Conservation (phyloP, 192 early-diverging fungal genomes). For the Podila minutissima region DNA sequence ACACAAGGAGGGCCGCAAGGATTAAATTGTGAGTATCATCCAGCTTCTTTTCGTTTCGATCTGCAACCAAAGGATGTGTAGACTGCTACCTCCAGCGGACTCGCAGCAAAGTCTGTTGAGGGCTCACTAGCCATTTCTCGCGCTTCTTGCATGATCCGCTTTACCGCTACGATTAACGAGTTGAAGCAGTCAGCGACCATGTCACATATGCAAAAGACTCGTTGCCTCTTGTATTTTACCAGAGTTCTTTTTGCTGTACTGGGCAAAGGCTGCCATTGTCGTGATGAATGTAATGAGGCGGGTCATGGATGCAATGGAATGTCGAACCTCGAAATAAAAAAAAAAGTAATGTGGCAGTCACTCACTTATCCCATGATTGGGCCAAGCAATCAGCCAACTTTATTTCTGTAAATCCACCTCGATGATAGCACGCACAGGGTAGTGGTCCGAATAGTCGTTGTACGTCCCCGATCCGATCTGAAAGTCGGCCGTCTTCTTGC, state of each 20-base stretch:
- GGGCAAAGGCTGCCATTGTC: background rate
- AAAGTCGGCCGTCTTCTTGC: conserved; percentile 15
- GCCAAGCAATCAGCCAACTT: too few relatives aligned
- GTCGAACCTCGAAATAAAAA: too few relatives aligned
- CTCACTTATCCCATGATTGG: too few relatives aligned
- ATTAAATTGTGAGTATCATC: too few relatives aligned
- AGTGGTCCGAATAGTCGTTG: conserved; percentile 43
- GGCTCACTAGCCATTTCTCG: conserved; percentile 73
- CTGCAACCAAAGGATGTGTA: too few relatives aligned
- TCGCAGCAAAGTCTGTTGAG: conserved; percentile 74
- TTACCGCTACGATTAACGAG: conserved; percentile 64
- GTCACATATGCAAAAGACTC: too few relatives aligned
- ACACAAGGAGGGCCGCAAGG: too few relatives aligned
- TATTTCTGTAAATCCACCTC: conserved; percentile 8
- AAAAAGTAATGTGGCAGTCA: too few relatives aligned
- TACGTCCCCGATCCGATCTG: conserved; percentile 19
- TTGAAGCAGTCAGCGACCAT: too few relatives aligned
- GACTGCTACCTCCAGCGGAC: conserved; percentile 66
- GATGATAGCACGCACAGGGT: conserved; percentile 19
- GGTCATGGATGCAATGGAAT: too few relatives aligned
- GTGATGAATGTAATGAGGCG: too few relatives aligned
- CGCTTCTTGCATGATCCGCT: conserved; percentile 84
- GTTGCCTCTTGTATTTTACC: conserved; percentile 3
- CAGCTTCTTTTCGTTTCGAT: too few relatives aligned
- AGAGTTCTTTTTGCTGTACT: conserved; percentile 50